A percentile compares a stretch with the other conserved stretches of the same genome.
phyloP scores from a whole-genome alignment of 306 rosid genomes.

The Medicago ruthenica region DNA sequence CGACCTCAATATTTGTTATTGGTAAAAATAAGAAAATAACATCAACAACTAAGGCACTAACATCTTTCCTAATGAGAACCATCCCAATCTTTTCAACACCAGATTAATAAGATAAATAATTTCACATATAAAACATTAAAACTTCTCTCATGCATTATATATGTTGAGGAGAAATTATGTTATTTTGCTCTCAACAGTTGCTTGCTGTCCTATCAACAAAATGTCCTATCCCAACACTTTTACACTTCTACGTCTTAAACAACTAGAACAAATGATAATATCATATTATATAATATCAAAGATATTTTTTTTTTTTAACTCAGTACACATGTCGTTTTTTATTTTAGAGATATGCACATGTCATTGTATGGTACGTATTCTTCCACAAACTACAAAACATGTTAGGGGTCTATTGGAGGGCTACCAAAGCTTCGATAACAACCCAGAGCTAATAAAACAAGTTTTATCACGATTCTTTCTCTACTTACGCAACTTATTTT shows the following conservation, averaged over 20 bases:
- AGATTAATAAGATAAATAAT: not conserved
- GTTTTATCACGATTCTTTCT: conserved; percentile 35
- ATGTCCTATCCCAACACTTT: conserved; percentile 10
- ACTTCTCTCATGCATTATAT: not conserved
- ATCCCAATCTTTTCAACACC: not conserved
- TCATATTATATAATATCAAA: not conserved
- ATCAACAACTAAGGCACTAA: not conserved
- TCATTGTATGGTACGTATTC: conserved; percentile 49
- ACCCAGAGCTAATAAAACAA: conserved; percentile 25
- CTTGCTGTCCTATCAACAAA: not conserved
- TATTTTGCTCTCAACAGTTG: not conserved
- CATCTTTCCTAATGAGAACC: not conserved
- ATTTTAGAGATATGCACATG: conserved; percentile 14
- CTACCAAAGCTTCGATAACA: conserved; percentile 52
- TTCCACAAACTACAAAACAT: conserved; percentile 43
- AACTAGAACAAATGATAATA: conserved; percentile 14
- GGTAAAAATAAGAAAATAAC: not conserved
- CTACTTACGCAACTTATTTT: conserved; percentile 43
- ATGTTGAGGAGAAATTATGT: not conserved
- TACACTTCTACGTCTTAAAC: conserved; percentile 31
- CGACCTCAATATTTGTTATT: not conserved
- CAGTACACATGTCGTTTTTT: conserved; percentile 1
- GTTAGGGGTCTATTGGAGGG: conserved; percentile 43
- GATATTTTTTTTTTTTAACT: not conserved
- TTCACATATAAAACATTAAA: conserved; percentile 8